Percentiles rank a stretch among this genome's conserved stretches.
Evolutionary conservation across 768 basidiomycete genomes (phyloP).

Genomic region (Daedalea quercina): DNA sequence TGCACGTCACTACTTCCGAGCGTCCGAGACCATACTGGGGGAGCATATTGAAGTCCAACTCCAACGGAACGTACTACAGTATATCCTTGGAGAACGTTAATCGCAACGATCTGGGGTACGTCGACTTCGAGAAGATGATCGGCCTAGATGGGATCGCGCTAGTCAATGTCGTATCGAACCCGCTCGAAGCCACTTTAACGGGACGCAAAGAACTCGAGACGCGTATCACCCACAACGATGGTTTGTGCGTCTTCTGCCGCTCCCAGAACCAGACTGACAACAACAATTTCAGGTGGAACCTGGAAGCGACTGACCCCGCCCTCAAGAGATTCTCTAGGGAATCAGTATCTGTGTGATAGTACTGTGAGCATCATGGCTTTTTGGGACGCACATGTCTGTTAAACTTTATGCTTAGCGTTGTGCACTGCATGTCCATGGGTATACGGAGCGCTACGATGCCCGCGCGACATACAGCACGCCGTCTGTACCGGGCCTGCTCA

Average conservation of each 20-base stretch:
- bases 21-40: constrained; percentile 75
- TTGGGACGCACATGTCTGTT: background rate
- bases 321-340: constrained; percentile 63
- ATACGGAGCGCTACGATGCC: constrained; percentile 87
- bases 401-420: constrained; percentile 53
- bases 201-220: constrained; percentile 74
- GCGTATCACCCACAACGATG: constrained; percentile 95
- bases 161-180: constrained; percentile 84
- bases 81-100: constrained; percentile 85
- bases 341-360: constrained; percentile 58
- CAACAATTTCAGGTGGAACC: constrained; percentile 50
- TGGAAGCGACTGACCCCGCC: constrained; percentile 87
- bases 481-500: constrained; percentile 84
- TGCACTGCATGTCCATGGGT: constrained; percentile 88
- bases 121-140: constrained; percentile 97
- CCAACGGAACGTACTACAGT: constrained; percentile 96
- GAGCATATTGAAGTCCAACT: constrained; percentile 91
- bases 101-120: constrained; percentile 80
- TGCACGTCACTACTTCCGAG: constrained; percentile 92
- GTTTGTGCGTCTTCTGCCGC: constrained; percentile 31
- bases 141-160: constrained; percentile 95
- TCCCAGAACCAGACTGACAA: background rate
- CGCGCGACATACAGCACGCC: constrained; percentile 93
- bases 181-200: constrained; percentile 63
- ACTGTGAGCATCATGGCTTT: constrained; percentile 39